Percentiles rank a stretch among this genome's conserved stretches.
phyloP scores from a whole-genome alignment of 768 basidiomycete genomes.

The Tulasnella sp. region DNA sequence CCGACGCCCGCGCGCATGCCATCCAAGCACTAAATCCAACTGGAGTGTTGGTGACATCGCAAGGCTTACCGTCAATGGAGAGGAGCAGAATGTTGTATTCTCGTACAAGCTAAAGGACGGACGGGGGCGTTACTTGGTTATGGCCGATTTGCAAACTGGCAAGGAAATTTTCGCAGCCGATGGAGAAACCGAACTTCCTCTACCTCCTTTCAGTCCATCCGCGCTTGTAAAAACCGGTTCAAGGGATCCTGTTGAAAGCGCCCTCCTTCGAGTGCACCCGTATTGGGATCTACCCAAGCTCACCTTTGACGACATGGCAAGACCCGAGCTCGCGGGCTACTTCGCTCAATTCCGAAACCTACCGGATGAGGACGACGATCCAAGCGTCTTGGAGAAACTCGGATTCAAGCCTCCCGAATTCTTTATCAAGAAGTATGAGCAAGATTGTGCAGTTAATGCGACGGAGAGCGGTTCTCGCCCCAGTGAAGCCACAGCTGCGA shows the following conservation, averaged over 20 bases:
- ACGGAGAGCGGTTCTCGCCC: too few relatives aligned
- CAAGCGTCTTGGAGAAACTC: background rate
- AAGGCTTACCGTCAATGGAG: background rate
- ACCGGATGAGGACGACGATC: background rate
- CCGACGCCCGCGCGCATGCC: background rate
- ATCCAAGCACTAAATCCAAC: background rate
- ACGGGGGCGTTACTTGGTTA: background rate
- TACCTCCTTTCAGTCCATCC: background rate
- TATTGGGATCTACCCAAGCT: background rate
- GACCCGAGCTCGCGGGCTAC: background rate
- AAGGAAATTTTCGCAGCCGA: background rate
- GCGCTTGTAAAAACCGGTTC: background rate
- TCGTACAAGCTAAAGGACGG: background rate
- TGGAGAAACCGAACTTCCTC: background rate
- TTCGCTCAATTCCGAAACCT: background rate
- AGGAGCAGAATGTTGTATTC: background rate
- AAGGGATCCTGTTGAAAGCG: background rate
- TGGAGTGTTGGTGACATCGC: background rate
- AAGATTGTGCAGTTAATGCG: background rate
- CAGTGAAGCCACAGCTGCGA: too few relatives aligned
- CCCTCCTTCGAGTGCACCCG: background rate
- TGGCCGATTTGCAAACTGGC: background rate
- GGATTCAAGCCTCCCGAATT: background rate
- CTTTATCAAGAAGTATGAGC: background rate
- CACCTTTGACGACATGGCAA: background rate